Conservation (phyloP, 371 early-diverging fungal genomes). For the Lichtheimia ramosa region DNA sequence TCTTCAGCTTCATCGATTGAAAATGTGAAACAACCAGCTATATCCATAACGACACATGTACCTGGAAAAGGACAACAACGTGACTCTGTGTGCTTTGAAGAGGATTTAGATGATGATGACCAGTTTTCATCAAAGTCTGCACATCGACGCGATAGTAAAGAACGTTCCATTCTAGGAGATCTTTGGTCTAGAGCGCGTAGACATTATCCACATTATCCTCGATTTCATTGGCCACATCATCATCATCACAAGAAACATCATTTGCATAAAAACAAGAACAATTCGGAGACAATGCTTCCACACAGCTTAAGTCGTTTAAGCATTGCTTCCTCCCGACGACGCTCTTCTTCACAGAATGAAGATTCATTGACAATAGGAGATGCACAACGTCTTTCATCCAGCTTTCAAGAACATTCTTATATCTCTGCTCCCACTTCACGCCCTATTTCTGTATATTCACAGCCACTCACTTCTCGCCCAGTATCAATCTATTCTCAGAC, state of each 20-base stretch:
- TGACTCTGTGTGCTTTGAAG: not conserved
- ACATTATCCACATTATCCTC: slow-evolving; percentile 34
- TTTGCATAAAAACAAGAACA: not conserved
- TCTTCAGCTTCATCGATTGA: no score
- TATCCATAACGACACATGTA: no score
- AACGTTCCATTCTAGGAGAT: slow-evolving; percentile 28
- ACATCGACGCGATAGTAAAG: slow-evolving; percentile 28
- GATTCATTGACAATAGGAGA: no score
- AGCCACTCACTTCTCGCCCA: slow-evolving; percentile 22
- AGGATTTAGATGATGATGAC: slow-evolving; percentile 31
- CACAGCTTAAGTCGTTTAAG: no score
- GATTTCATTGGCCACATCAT: slow-evolving; percentile 28
- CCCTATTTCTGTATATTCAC: not conserved
- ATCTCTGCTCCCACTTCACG: no score
- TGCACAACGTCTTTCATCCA: slow-evolving; percentile 5
- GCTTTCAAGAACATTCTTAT: slow-evolving; percentile 15
- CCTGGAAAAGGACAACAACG: slow-evolving; percentile 1
- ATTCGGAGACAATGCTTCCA: no score
- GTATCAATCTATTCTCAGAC: slow-evolving; percentile 16
- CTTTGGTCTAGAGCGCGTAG: slow-evolving; percentile 34
- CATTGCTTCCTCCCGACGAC: no score
- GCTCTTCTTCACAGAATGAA: no score
- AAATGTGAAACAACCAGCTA: no score
- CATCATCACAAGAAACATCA: slow-evolving; percentile 13
- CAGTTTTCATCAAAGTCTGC: slow-evolving; percentile 29